Evolutionary conservation across 2,329 filamentous ascomycete species (phyloP), one percentile per base, ranked within the genome.

Genomic region (Fusarium veterinarium): DNA sequence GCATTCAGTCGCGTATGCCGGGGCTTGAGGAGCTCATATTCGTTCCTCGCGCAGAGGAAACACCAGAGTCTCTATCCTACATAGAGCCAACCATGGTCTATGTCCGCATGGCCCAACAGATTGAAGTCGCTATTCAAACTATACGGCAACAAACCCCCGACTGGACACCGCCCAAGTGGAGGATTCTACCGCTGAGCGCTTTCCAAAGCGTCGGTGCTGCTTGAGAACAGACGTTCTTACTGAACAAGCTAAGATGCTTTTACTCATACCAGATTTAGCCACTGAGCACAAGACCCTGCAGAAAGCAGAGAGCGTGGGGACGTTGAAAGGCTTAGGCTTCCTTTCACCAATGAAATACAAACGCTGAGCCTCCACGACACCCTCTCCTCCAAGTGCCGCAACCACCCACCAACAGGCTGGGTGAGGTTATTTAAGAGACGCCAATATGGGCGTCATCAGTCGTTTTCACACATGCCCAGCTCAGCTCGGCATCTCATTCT

Each of bases 1-100:
- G 82, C 60, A 75, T 86, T 28, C 78, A 79, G 45, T 60, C 68
- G 8, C 81, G 81, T 23, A 81, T 87, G 77, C 81, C 82, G 3
- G 74, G 72, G 2, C 76, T 87, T 10, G 75, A 83, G 60, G 82
- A 84, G 68, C 79, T 87, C 46, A 78, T 85, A 44, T 84, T 87
- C 60, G 82, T 87, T 44, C 83, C 83, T 28, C 78, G 80, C 25
- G 80, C 82, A 37, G 79, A 81, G 44, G 81, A 83, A 66, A 79
- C 79, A 6, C 52, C 79, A 46, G 79, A 81, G 57, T 77, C 78
- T 40, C 71, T 72, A 31, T 73, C 69, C 19, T 76, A 81, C 35
- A 73, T 80, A 17, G 76, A 81, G 44, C 77, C 80, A 11, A 69
- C 72, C 35, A 76, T 82, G 53, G 76, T 77, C 8, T 77, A 80